Base-by-base conservation (phyloP, 352 stramenopile species). In the Phytophthora sp. region DNA sequence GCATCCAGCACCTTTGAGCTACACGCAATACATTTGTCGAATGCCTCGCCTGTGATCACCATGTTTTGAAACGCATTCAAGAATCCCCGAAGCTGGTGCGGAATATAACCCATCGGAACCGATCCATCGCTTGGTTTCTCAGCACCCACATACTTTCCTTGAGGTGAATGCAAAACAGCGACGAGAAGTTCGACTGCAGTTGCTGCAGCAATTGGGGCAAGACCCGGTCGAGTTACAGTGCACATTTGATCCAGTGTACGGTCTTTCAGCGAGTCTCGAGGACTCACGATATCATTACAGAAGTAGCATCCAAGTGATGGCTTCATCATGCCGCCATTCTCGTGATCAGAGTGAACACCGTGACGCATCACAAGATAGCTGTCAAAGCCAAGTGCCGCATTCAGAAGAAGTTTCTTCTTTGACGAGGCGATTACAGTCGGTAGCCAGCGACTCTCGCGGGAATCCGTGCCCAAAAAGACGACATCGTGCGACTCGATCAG, bases 181-280 rank as follows among this genome's bases (percentile, higher is more conserved):
- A 99, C 95, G 18, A 98, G 83, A 31, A 99, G 73, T 65, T 99
- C 98, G 0, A 99, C 98, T 0, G 96, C 96, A 29, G 98, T 98
- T 2, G 90, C 90, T 29, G 91, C 86, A 15, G 95, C 94, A 27
- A 98, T 97, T 2, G 91, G 90, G 6, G 94, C 91, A 12, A 99
- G 81, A 7, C 98, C 98, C 4, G 98, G 97, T 12, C 98, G 84
- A 30, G 98, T 99, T 2, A 99, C 98, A 1, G 98, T 99, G 71
- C 98, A 99, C 89, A 99, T 98, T 84, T 99, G 97, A 74, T 99
- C 98, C 11, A 99, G 58, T 7, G 97, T 99, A 11, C 98, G 91
- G 71, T 99, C 97, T 21, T 92, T 96, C 21, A 97, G 87, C 23
- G 97, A 99, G 72, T 99, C 98, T 24, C 96, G 92, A 4, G 98